phyloP scores from a whole-genome alignment of 257 asterid genomes.

The Petrea volubilis region DNA sequence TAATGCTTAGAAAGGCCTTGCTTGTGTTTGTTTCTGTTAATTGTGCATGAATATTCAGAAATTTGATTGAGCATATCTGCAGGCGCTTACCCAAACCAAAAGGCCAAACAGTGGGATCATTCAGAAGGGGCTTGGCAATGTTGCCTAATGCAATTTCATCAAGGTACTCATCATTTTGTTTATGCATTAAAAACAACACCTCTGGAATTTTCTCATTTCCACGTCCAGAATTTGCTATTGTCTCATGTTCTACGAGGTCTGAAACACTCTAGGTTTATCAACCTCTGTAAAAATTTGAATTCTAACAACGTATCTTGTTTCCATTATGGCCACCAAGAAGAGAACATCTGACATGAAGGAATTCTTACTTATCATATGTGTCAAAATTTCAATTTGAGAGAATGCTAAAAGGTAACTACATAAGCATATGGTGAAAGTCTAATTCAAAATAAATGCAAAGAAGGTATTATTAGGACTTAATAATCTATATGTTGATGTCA shows the following conservation, averaged over 20 bases:
- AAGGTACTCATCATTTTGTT: constrained; percentile 47
- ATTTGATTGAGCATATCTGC: constrained; percentile 37
- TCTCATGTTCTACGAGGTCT: constrained; percentile 1
- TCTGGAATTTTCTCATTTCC: background rate
- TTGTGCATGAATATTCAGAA: constrained; percentile 18
- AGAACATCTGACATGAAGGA: constrained; percentile 1
- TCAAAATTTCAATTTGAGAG: background rate
- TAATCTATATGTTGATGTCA: constrained; percentile 2
- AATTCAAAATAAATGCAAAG: background rate
- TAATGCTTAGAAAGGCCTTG: constrained; percentile 38
- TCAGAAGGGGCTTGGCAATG: constrained; percentile 74
- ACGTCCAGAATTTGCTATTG: background rate
- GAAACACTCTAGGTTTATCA: background rate
- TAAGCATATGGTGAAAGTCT: background rate
- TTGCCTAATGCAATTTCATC: constrained; percentile 81
- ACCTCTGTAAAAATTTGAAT: background rate
- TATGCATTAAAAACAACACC: background rate
- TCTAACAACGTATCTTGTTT: constrained; percentile 1
- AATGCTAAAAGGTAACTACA: background rate
- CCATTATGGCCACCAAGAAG: background rate
- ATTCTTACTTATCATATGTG: background rate
- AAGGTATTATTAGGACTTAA: background rate
- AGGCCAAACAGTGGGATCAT: constrained; percentile 98
- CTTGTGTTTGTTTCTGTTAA: constrained; percentile 24
- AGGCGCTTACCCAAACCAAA: constrained; percentile 92